Conservation (phyloP, 1,284 basidiomycete genomes). For the Sporisorium exsertum region DNA sequence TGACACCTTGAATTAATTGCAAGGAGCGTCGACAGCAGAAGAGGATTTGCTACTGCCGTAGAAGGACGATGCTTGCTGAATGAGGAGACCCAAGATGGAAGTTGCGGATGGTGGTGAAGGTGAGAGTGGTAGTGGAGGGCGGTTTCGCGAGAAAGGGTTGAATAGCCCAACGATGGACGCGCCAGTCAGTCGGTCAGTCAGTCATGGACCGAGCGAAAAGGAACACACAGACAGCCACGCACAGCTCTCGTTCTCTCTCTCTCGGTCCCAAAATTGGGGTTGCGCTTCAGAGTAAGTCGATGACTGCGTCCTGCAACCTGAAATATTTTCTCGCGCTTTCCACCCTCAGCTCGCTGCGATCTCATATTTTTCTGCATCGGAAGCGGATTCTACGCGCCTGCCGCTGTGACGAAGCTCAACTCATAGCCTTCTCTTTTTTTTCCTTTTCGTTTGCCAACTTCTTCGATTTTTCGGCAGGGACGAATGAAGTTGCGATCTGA, state of each 20-base stretch:
- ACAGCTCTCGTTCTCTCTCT: not conserved
- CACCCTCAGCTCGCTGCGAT: not conserved
- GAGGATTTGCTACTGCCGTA: not conserved
- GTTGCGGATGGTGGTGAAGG: slow-evolving; percentile 1
- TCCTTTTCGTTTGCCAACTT: not conserved
- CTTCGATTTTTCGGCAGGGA: no score
- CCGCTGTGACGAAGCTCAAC: no score
- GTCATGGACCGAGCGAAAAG: slow-evolving; percentile 23
- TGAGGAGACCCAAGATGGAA: not conserved
- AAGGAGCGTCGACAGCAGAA: not conserved
- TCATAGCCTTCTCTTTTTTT: not conserved
- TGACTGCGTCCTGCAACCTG: not conserved
- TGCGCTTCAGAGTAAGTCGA: not conserved
- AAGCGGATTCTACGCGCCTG: no score
- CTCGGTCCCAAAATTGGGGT: not conserved
- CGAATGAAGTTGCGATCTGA: not conserved
- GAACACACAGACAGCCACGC: slow-evolving; percentile 12
- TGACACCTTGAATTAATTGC: not conserved
- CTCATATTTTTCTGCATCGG: not conserved
- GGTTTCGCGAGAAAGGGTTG: slow-evolving; percentile 3
- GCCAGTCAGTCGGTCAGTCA: not conserved
- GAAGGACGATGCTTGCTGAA: not conserved
- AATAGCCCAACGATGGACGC: slow-evolving; percentile 23
- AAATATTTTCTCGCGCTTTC: slow-evolving; percentile 11
- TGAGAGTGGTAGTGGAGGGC: slow-evolving; percentile 22